phyloP scores from a whole-genome alignment of 2,329 filamentous ascomycete species.

The Xylariaceae sp. region DNA sequence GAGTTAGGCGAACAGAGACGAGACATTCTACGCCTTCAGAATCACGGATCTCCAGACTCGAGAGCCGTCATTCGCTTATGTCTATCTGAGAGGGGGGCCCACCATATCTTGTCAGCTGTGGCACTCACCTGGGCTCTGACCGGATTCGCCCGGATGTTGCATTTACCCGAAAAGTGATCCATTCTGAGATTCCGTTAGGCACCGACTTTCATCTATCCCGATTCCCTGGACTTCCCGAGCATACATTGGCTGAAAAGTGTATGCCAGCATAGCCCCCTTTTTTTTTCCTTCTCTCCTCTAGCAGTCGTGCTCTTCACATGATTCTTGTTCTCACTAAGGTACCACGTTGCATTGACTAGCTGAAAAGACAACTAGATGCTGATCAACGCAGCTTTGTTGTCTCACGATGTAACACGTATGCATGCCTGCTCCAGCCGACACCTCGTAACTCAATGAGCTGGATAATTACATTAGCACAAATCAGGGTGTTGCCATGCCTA shows the following conservation, averaged over 20 bases:
- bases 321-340: neutral
- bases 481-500: neutral
- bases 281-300: neutral
- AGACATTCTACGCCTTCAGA: neutral
- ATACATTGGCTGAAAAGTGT: neutral
- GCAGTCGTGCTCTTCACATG: neutral
- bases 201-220: neutral
- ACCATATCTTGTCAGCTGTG: constrained; percentile 1
- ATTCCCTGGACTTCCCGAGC: neutral
- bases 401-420: constrained; percentile 12
- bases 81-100: neutral
- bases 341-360: constrained; percentile 16
- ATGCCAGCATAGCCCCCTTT: neutral
- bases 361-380: constrained; percentile 1
- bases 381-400: constrained; percentile 10
- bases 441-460: constrained; percentile 1
- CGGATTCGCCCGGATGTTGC: neutral
- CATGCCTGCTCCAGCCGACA: neutral
- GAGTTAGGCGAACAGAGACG: neutral
- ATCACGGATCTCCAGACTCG: neutral
- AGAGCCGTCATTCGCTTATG: neutral
- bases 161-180: constrained; percentile 4
- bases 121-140: constrained; percentile 2
- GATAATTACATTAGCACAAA: constrained; percentile 4
- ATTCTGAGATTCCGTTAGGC: constrained; percentile 3